phyloP scores from a whole-genome alignment of 129 eudicot species.

The Escallonia rubra region DNA sequence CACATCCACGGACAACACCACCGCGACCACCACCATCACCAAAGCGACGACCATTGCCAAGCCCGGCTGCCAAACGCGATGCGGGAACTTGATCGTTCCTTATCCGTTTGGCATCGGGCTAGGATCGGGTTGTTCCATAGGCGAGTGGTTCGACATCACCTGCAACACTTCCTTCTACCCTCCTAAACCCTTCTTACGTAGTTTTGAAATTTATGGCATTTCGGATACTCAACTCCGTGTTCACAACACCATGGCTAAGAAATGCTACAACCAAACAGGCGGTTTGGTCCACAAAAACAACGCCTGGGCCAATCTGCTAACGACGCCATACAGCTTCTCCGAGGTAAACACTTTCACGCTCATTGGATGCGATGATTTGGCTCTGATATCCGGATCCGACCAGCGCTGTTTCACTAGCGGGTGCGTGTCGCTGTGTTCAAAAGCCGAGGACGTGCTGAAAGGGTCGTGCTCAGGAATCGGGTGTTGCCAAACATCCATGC shows the following conservation, averaged over 20 bases:
- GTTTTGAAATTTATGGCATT: conserved; percentile 6
- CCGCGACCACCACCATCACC: conserved; percentile 2
- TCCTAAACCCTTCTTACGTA: conserved; percentile 14
- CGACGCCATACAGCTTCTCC: conserved; percentile 7
- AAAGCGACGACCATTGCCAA: conserved; percentile 17
- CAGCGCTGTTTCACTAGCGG: conserved; percentile 12
- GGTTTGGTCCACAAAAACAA: background rate
- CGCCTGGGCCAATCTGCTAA: background rate
- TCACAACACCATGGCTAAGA: background rate
- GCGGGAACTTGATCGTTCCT: conserved; percentile 31
- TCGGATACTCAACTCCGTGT: conserved; percentile 19
- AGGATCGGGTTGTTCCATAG: conserved; percentile 17
- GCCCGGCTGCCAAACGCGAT: conserved; percentile 36
- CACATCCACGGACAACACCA: background rate
- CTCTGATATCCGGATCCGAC: conserved; percentile 4
- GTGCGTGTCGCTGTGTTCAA: conserved; percentile 11
- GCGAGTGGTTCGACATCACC: conserved; percentile 15
- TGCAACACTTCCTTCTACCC: conserved; percentile 28
- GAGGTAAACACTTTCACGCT: conserved; percentile 22
- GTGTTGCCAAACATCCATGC: conserved; percentile 26
- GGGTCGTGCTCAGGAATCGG: conserved; percentile 36
- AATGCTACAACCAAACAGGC: conserved; percentile 12
- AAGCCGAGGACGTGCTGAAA: background rate
- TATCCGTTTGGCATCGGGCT: conserved; percentile 35
- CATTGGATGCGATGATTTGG: conserved; percentile 44